A percentile compares a stretch with the other conserved stretches of the same genome.
These are phyloP conservation scores for Sclerotinia borealis DNA, from an alignment of 2,329 filamentous ascomycete species.

Conservation along the genomic window DNA sequence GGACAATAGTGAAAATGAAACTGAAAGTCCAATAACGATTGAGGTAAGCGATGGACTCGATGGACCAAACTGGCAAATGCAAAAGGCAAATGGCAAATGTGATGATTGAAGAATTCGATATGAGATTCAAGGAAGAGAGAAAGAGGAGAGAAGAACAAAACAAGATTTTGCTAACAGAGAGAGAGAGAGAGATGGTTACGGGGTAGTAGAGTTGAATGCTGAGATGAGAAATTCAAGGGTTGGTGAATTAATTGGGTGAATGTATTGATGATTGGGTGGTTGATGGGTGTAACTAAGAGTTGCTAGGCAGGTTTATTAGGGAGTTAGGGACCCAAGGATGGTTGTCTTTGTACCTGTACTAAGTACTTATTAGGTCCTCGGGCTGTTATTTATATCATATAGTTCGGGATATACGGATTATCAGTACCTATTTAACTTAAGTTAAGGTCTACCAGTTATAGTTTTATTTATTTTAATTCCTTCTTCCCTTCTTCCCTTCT, in stretches of 20 bases:
- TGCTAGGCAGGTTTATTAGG: background rate
- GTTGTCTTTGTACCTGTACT: too few species aligned
- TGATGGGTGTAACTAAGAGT: background rate
- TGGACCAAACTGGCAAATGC: background rate
- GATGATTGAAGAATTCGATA: background rate
- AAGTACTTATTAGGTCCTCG: too few species aligned
- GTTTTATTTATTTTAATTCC: too few species aligned
- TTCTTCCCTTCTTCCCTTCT: background rate
- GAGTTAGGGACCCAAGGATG: too few species aligned
- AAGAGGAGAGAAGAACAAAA: background rate
- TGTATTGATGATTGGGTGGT: background rate
- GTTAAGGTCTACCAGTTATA: too few species aligned
- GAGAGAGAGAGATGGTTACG: background rate
- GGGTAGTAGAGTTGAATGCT: background rate
- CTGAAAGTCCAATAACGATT: background rate
- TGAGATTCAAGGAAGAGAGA: background rate
- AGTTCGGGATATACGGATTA: too few species aligned
- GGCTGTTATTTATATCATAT: too few species aligned
- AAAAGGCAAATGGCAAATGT: background rate
- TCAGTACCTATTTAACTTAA: too few species aligned
- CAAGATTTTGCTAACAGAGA: background rate
- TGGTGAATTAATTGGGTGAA: background rate
- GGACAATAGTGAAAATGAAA: background rate
- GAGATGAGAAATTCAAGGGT: slow-evolving; percentile 1
- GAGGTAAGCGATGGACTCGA: background rate